phyloP scores from a whole-genome alignment of 1,284 basidiomycete genomes.

The Heterobasidion irregulare region DNA sequence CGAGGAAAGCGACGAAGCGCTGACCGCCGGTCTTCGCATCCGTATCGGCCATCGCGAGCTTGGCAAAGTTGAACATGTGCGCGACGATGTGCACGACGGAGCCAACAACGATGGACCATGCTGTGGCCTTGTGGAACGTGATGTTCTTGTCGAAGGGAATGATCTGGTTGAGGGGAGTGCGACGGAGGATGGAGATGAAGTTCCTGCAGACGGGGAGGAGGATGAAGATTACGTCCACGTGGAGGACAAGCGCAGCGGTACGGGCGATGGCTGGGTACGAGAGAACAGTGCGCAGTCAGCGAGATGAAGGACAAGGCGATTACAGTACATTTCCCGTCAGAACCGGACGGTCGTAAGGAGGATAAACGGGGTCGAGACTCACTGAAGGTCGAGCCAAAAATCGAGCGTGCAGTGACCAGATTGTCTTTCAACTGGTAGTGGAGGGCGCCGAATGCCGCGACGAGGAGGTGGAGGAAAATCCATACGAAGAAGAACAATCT shows the following conservation, averaged over 20 bases:
- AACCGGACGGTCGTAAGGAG: neutral
- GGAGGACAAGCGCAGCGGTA: conserved; percentile 76
- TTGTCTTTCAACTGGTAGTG: conserved; percentile 78
- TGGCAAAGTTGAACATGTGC: conserved; percentile 76
- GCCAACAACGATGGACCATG: conserved; percentile 78
- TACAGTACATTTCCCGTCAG: neutral
- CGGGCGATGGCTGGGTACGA: conserved; percentile 66
- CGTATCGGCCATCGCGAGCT: conserved; percentile 52
- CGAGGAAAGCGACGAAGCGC: conserved; percentile 59
- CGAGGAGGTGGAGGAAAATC: conserved; percentile 69
- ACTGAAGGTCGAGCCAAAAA: conserved; percentile 74
- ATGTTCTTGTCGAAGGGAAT: conserved; percentile 90
- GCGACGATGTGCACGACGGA: conserved; percentile 64
- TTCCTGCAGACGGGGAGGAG: conserved; percentile 87
- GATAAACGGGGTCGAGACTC: conserved; percentile 22
- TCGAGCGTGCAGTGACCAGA: conserved; percentile 48
- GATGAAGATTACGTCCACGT: conserved; percentile 85
- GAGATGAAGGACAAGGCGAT: too few species aligned
- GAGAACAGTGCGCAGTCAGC: neutral
- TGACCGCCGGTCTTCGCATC: conserved; percentile 43
- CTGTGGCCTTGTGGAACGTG: conserved; percentile 82
- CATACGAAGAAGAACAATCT: conserved; percentile 71
- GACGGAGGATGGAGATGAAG: conserved; percentile 79
- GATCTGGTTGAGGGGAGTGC: conserved; percentile 73
- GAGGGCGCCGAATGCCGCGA: conserved; percentile 66